Evolutionary conservation across 768 basidiomycete genomes (phyloP).

Genomic region (Pleurotus djamor): DNA sequence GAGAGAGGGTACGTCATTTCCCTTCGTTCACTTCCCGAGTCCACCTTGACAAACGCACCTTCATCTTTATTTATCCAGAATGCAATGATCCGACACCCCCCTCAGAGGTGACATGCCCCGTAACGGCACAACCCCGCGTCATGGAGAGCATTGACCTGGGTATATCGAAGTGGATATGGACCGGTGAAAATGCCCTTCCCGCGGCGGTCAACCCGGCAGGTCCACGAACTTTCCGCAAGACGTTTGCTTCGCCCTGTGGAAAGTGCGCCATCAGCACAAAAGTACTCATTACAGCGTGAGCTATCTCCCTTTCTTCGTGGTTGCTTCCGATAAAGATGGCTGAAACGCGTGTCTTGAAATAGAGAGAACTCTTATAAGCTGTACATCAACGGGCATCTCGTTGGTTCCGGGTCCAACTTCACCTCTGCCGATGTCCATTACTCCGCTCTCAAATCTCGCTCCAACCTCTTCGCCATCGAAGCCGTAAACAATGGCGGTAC

Average conservation of each 20-base stretch:
- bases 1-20: background rate
- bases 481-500: constrained; percentile 25
- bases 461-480: constrained; percentile 23
- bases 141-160: background rate
- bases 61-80: background rate
- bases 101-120: background rate
- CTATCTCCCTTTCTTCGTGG: background rate
- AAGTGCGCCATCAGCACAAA: constrained; percentile 9
- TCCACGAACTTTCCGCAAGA: constrained; percentile 23
- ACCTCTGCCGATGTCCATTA: constrained; percentile 18
- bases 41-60: background rate
- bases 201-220: constrained; percentile 10
- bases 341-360: background rate
- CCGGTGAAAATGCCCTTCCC: constrained; percentile 2
- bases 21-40: no score
- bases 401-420: constrained; percentile 18
- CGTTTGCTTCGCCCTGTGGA: constrained; percentile 16
- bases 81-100: background rate
- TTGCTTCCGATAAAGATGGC: background rate
- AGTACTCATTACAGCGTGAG: constrained; percentile 11
- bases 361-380: constrained; percentile 26
- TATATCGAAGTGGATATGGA: constrained; percentile 6
- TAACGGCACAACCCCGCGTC: background rate
- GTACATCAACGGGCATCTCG: constrained; percentile 21
- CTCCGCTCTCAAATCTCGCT: constrained; percentile 13